Conservation (phyloP, 305 asterid species). For the Euphrasia arctica region DNA sequence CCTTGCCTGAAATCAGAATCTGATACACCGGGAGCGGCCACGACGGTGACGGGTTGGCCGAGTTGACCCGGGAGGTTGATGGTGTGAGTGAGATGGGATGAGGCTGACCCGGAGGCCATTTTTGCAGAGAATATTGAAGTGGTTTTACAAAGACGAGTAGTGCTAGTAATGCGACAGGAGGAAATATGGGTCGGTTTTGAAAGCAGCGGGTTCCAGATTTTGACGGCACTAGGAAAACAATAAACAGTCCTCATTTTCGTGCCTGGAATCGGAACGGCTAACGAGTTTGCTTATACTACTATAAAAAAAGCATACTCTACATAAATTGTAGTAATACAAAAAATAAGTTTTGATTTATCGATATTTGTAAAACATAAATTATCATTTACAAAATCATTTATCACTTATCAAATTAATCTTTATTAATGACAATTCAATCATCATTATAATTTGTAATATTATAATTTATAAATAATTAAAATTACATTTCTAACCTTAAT, state of each 20-base stretch:
- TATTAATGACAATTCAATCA: too few relatives aligned
- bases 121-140: conserved; percentile 27
- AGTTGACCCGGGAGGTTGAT: conserved; percentile 59
- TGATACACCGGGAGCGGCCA: conserved; percentile 71
- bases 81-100: conserved; percentile 39
- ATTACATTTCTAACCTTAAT: too few relatives aligned
- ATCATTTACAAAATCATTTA: too few relatives aligned
- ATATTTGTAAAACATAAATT: too few relatives aligned
- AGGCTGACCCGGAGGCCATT: conserved; percentile 49
- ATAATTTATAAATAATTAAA: too few relatives aligned
- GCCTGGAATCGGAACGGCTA: background rate
- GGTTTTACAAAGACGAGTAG: conserved; percentile 4
- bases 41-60: conserved; percentile 54
- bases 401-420: too few relatives aligned
- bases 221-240: conserved; percentile 22
- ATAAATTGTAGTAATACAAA: too few relatives aligned
- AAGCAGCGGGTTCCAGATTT: conserved; percentile 26
- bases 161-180: conserved; percentile 12
- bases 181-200: conserved; percentile 25
- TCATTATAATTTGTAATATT: too few relatives aligned
- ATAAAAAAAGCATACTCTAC: too few relatives aligned
- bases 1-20: conserved; percentile 61
- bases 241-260: conserved; percentile 26
- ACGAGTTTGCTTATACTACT: background rate
- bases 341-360: too few relatives aligned